Evolutionary conservation across 306 rosid species (phyloP).

Genomic region (Prunus salicina): DNA sequence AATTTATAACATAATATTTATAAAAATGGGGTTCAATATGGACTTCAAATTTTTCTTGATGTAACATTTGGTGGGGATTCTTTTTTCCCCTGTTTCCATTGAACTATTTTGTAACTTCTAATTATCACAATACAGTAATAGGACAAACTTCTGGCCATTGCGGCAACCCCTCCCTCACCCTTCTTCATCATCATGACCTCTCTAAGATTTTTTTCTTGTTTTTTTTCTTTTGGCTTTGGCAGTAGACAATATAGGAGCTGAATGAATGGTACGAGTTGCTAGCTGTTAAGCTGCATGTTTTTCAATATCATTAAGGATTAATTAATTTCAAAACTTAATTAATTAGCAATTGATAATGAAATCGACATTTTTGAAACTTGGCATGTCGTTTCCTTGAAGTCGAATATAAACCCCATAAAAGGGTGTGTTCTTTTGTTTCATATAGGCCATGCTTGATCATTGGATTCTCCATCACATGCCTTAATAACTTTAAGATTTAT

Average conservation of each 20-base stretch:
- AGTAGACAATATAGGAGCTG: slow-evolving; percentile 11
- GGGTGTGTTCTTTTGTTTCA: slow-evolving; percentile 39
- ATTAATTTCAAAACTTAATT: slow-evolving; percentile 4
- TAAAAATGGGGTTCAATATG: background rate
- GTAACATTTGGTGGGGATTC: background rate
- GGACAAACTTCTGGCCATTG: slow-evolving; percentile 10
- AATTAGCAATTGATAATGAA: slow-evolving; percentile 13
- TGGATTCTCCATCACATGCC: slow-evolving; percentile 61
- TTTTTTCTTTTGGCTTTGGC: slow-evolving; percentile 8
- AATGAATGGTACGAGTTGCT: slow-evolving; percentile 22
- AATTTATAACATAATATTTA: too few relatives aligned
- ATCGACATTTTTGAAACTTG: slow-evolving; percentile 42
- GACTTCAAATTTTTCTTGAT: background rate
- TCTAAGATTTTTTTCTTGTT: slow-evolving; percentile 8
- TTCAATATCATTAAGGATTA: slow-evolving; percentile 16
- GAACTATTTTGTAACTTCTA: background rate
- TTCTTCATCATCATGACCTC: slow-evolving; percentile 5
- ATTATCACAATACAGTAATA: background rate
- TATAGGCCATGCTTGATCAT: slow-evolving; percentile 46
- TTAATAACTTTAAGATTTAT: slow-evolving; percentile 20
- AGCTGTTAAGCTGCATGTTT: slow-evolving; percentile 6
- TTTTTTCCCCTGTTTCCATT: background rate
- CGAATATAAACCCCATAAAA: slow-evolving; percentile 39
- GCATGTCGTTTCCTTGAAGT: slow-evolving; percentile 38
- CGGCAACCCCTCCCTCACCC: background rate